Evolutionary conservation across 176 grass and related monocot genomes (phyloP).

Genomic region (Secale cereale): DNA sequence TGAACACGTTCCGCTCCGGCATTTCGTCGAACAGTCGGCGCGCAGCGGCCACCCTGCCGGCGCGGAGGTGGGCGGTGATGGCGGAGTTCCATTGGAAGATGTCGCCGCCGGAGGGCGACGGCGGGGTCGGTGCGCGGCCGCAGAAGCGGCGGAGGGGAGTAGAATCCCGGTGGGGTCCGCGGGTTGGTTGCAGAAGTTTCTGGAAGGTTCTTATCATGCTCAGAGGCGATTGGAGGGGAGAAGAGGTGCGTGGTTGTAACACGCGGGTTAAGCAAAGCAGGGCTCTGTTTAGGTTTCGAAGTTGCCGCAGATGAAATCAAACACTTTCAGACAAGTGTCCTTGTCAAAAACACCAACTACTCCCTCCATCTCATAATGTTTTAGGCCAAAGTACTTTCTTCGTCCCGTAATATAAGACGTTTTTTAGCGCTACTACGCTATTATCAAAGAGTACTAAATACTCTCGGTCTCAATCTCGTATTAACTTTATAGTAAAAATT

Average conservation of each 20-base stretch:
- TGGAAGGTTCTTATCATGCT: constrained; percentile 40
- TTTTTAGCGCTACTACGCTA: too few species aligned
- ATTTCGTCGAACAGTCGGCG: constrained; percentile 53
- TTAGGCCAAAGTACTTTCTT: too few species aligned
- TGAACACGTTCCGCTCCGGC: constrained; percentile 49
- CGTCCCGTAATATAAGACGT: too few species aligned
- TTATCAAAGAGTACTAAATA: too few species aligned
- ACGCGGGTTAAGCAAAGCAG: neutral
- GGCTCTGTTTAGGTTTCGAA: neutral
- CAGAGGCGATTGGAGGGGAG: neutral
- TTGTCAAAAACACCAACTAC: too few species aligned
- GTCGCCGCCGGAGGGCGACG: neutral
- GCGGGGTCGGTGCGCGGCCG: neutral
- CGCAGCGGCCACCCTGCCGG: constrained; percentile 38
- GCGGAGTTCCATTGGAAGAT: constrained; percentile 46
- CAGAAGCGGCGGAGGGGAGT: neutral
- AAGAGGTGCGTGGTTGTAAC: neutral
- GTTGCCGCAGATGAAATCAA: too few species aligned
- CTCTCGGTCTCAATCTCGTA: too few species aligned
- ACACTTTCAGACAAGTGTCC: too few species aligned
- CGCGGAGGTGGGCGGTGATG: constrained; percentile 33
- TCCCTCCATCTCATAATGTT: too few species aligned
- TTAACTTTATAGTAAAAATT: too few species aligned
- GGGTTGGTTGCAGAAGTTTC: constrained; percentile 12
- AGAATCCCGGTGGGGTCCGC: neutral